Evolutionary conservation across 306 rosid genomes (phyloP).

Genomic region (Quercus ilex): DNA sequence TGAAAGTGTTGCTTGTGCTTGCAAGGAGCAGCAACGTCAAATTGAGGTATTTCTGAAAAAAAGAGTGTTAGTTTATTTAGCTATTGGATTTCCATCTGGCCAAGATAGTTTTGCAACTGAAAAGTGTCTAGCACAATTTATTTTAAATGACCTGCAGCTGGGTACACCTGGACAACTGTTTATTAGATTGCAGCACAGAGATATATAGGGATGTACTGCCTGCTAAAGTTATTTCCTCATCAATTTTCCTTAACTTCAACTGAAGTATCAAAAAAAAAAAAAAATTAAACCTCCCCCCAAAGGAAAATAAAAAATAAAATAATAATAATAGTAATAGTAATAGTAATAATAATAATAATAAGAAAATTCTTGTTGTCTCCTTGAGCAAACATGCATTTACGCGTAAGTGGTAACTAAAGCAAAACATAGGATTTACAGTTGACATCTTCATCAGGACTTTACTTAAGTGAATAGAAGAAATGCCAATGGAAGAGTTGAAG

Average conservation of each 20-base stretch:
- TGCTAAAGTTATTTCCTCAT: neutral
- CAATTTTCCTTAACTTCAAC: neutral
- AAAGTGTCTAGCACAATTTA: constrained; percentile 13
- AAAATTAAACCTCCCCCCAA: neutral
- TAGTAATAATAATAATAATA: too few relatives aligned
- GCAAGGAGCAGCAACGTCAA: constrained; percentile 96
- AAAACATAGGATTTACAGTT: neutral
- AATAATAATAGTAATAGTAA: too few relatives aligned
- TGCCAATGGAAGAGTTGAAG: neutral
- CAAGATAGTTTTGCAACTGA: neutral
- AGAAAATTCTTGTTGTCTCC: neutral
- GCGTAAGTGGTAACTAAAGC: neutral
- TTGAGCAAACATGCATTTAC: neutral
- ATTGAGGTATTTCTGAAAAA: constrained; percentile 62
- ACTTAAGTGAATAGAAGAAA: neutral
- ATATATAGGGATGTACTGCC: neutral
- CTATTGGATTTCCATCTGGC: neutral
- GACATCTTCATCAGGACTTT: neutral
- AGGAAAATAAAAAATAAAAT: too few relatives aligned
- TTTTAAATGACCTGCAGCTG: neutral
- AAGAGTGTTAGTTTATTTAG: neutral
- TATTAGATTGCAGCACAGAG: neutral
- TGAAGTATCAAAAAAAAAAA: too few relatives aligned
- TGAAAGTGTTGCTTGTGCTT: constrained; percentile 73
- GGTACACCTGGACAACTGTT: neutral